Conservation (phyloP, 2,329 filamentous ascomycete genomes). For the Botryotinia narcissicola region DNA sequence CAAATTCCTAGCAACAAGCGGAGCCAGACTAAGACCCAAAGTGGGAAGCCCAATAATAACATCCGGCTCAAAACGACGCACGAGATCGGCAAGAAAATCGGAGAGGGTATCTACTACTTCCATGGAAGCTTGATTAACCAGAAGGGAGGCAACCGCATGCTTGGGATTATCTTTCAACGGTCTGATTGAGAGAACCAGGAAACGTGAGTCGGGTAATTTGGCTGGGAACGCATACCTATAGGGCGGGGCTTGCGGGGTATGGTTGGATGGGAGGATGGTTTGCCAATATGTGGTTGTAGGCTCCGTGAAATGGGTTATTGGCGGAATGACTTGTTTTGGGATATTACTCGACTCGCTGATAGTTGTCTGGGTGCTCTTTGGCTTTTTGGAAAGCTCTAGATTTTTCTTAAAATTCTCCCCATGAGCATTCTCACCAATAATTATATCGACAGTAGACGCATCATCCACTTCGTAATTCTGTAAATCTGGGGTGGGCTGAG, state of each 20-base stretch:
- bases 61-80: slow-evolving; percentile 26
- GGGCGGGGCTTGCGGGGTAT: slow-evolving; percentile 19
- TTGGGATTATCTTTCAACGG: slow-evolving; percentile 19
- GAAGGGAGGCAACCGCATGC: slow-evolving; percentile 34
- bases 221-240: slow-evolving; percentile 31
- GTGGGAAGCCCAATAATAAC: slow-evolving; percentile 35
- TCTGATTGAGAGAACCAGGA: slow-evolving; percentile 33
- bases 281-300: slow-evolving; percentile 35
- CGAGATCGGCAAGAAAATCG: slow-evolving; percentile 22
- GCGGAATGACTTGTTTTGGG: background rate
- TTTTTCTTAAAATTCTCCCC: accelerated
- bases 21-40: slow-evolving; percentile 31
- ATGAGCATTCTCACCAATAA: background rate
- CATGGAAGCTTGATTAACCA: slow-evolving; percentile 33
- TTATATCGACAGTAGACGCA: background rate
- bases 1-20: slow-evolving; percentile 28
- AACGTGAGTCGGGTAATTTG: slow-evolving; percentile 27
- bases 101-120: slow-evolving; percentile 27
- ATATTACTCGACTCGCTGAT: background rate
- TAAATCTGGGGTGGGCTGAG: background rate
- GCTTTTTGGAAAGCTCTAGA: background rate
- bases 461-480: background rate
- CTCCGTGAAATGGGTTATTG: slow-evolving; percentile 28
- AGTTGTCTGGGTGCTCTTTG: background rate
- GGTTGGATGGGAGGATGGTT: slow-evolving; percentile 23